Base-by-base conservation (phyloP, 371 early-diverging fungal species). In the Chytridium lagenaria region DNA sequence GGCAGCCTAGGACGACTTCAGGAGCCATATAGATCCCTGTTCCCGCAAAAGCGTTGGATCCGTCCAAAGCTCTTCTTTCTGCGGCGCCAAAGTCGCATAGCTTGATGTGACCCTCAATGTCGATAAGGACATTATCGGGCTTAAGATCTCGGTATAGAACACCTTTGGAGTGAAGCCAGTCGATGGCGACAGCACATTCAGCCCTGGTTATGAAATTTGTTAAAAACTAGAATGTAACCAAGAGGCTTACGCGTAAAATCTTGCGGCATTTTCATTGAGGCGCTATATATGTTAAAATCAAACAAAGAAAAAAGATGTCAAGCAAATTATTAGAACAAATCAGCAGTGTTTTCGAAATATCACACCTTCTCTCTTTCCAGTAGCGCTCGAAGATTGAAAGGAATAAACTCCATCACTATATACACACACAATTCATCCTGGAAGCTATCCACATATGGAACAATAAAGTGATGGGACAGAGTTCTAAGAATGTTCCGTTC, bases 81-180 rank as follows among this genome's bases (percentile, higher is more conserved):
- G 67, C 7, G 10, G 44, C 28, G 15, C 88, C 87, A 77, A 89
- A 84, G 75, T 88, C 89, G 36, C 76, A 74, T 33, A 89, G 23
- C 73, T 83, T 85, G 37, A 89, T 79, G 72, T 87, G 86, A 28
- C 83, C 83, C n/a, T 59, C 61, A 15, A 37, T 7, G 59, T 81
- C 79, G 15, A 82, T 44, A 38, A 82, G 69, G 0, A 82, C 59
- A 63, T 82, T 82, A 57, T 85, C 81, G 15, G 84, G 83, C 40
- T 83, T 78, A 22, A 86, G 44, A 79, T 85, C 84, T 28, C 86
- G 68, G 77, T 85, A 85, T 19, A 80, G 52, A 30, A 82, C 74
- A 3, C 69, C 71, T 26, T 72, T 70, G 19, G 50, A 59, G 76
- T 88, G 88, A 12, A 88, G 73, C 59, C 84, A 81, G 39, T 78